A percentile compares a stretch with the other conserved stretches of the same genome.
These are phyloP conservation scores for Artomyces pyxidatus DNA, from an alignment of 768 basidiomycete genomes.

Conservation along the genomic window DNA sequence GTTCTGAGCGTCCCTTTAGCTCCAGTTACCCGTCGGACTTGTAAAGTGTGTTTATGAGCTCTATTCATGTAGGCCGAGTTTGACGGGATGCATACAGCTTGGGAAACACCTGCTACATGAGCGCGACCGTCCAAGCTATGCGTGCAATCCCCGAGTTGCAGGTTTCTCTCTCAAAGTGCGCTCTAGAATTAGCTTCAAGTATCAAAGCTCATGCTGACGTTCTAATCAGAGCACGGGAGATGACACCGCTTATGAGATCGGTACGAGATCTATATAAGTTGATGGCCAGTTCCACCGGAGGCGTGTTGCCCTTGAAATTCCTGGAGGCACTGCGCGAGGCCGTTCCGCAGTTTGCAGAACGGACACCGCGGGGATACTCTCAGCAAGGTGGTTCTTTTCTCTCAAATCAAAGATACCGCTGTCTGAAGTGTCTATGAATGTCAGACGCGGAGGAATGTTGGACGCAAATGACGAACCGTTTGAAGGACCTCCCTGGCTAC, in stretches of 20 bases:
- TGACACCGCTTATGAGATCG: constrained; percentile 29
- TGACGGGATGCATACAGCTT: constrained; percentile 25
- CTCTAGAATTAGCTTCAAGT: constrained; percentile 3
- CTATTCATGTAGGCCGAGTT: not conserved
- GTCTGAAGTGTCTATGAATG: not conserved
- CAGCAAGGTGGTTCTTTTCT: constrained; percentile 56
- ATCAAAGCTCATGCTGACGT: not conserved
- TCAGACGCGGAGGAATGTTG: constrained; percentile 88
- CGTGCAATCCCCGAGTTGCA: constrained; percentile 88
- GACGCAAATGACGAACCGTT: constrained; percentile 59
- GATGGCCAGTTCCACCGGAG: constrained; percentile 73
- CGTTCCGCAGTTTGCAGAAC: constrained; percentile 88
- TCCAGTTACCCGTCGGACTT: constrained; percentile 75
- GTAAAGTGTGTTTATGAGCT: constrained; percentile 40
- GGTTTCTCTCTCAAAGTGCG: constrained; percentile 54
- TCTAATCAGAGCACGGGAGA: not conserved
- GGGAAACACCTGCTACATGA: constrained; percentile 98
- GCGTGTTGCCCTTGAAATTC: constrained; percentile 63
- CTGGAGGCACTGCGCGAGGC: constrained; percentile 62
- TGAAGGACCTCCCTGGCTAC: constrained; percentile 59
- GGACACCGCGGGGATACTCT: constrained; percentile 41
- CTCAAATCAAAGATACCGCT: too few relatives aligned
- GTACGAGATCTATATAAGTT: constrained; percentile 62
- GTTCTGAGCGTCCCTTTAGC: constrained; percentile 22
- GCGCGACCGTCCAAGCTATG: constrained; percentile 89